Base-by-base conservation (phyloP, 768 basidiomycete genomes). In the Coprinopsis marcescibilis region DNA sequence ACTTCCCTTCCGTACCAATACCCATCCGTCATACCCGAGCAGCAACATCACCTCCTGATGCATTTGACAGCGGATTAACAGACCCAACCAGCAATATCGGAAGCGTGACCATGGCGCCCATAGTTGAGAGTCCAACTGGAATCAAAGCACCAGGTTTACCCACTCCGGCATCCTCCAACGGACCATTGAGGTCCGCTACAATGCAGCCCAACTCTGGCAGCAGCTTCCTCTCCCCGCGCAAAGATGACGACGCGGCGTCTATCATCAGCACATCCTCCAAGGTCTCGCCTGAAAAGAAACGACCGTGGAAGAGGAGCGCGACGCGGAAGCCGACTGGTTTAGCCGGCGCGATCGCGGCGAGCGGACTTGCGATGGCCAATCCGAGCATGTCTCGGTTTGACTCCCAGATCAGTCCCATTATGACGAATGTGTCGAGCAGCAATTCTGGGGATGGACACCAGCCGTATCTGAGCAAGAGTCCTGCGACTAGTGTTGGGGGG, bases 291-390 rank as follows among this genome's bases (percentile, higher is more conserved):
- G 30, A 47, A 56, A 68, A 70, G 49, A 73, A 71, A 43, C 61
- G 69, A 2, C 65, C 71, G 6, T 76, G 75, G 73, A 59, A 65
- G 27, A 64, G 70, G 32, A 62, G 70, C 2, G 65, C 61, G 38
- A 62, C 65, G 27, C 65, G 68, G 29, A 79, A 77, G 56, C 74
- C 78, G 2, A 72, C 76, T 0, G 77, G 79, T 19, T 71, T 85
- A n/a, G 83, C 85, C 3, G 72, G 74, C 43, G 84, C 83, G 1
- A 71, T 85, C 41, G 81, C 83, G 1, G 78, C 80, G 2, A 79
- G 80, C 14, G 80, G 83, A 14, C 65, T 83, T 24, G 75, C 81
- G 37, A 84, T 87, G 75, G 77, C 79, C 10, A 77, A 80, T 52
- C 67, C 78, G 0, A 68, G 68, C 1, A 60, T 80, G 45, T 69